Percentiles rank a stretch among this genome's conserved stretches.
Evolutionary conservation across 148 eudicot genomes (phyloP).

Genomic region (Rhododendron kiyosumense): DNA sequence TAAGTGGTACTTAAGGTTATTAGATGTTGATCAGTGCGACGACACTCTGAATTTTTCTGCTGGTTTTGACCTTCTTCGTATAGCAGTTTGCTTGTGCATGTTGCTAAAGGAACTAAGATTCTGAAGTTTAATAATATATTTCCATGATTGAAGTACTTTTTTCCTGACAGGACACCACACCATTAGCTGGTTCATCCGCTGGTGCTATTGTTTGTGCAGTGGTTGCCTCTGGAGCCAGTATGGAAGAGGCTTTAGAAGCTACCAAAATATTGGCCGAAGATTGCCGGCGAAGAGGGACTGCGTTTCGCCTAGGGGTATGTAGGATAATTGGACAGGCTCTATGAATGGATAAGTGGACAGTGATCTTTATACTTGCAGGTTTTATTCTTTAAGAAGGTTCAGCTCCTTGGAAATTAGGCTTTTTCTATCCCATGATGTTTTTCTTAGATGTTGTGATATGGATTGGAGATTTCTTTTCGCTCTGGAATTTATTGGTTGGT

Average conservation of each 20-base stretch:
- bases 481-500: background rate
- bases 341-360: background rate
- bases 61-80: background rate
- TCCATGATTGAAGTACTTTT: background rate
- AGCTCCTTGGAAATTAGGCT: background rate
- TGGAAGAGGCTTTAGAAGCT: conserved; percentile 76
- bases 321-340: background rate
- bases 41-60: background rate
- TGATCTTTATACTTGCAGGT: background rate
- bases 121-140: background rate
- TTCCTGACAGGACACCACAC: conserved; percentile 75
- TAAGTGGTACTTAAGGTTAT: background rate
- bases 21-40: background rate
- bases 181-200: conserved; percentile 98
- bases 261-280: conserved; percentile 89
- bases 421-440: background rate
- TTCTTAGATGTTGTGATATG: background rate
- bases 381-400: background rate
- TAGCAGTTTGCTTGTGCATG: background rate
- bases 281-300: conserved; percentile 82
- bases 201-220: conserved; percentile 98
- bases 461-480: background rate
- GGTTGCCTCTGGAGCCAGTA: conserved; percentile 82
- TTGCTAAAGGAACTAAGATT: background rate
- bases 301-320: conserved; percentile 88